Percentiles rank a stretch among this genome's conserved stretches.
Conservation (phyloP, 169 alveolate genomes). For the Besnoitia besnoiti region DNA sequence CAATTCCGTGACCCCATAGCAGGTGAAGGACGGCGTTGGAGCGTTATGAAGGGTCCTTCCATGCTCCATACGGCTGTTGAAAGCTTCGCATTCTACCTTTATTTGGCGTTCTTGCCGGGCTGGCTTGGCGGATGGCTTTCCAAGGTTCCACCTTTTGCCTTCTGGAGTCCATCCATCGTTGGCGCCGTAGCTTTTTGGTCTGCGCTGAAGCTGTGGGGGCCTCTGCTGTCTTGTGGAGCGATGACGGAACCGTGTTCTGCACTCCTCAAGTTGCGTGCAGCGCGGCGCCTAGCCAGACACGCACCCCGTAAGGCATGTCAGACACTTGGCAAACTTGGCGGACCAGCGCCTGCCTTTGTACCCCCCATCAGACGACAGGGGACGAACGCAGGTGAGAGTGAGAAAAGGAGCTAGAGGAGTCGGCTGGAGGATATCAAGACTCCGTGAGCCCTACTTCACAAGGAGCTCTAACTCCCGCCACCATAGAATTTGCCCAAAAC, state of each 20-base stretch:
- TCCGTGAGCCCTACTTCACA: no score
- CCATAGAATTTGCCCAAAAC: no score
- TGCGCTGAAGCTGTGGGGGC: background rate
- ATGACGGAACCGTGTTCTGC: background rate
- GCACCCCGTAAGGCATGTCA: no score
- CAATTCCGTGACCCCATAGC: background rate
- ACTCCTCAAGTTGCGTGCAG: background rate
- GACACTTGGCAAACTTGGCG: no score
- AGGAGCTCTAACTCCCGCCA: no score
- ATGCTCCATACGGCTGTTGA: background rate
- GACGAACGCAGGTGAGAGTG: no score
- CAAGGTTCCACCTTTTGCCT: background rate
- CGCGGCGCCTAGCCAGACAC: background rate
- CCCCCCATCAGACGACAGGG: no score
- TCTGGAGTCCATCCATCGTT: background rate
- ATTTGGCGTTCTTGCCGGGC: background rate
- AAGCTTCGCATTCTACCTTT: background rate
- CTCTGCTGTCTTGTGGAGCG: background rate
- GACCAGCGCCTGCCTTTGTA: no score
- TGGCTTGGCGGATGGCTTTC: background rate
- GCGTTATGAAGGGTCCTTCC: background rate
- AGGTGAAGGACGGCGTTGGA: background rate
- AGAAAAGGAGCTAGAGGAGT: no score
- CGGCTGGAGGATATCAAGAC: no score
- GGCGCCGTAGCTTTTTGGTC: background rate